Conservation (phyloP, 495 filamentous ascomycete species). For the Chlorociboria aeruginascens region DNA sequence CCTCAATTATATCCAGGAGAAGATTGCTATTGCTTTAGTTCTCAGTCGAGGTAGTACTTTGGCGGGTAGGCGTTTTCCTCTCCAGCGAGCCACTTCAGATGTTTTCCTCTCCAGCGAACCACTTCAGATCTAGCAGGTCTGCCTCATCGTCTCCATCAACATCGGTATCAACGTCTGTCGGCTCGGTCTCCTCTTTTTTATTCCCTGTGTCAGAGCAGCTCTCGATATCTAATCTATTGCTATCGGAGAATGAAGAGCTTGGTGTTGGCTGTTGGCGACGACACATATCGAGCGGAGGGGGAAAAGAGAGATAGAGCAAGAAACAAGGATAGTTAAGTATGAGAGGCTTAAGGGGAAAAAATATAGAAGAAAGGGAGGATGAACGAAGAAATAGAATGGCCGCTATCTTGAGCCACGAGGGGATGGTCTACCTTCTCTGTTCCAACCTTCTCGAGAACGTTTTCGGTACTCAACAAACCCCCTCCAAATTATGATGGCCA, state of each 20-base stretch:
- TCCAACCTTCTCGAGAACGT: too few relatives aligned
- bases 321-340: constrained; percentile 9
- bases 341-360: constrained; percentile 10
- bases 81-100: background rate
- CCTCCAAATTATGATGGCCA: too few relatives aligned
- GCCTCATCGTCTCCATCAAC: constrained; percentile 5
- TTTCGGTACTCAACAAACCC: too few relatives aligned
- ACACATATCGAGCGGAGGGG: background rate
- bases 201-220: constrained; percentile 10
- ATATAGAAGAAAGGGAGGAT: constrained; percentile 8
- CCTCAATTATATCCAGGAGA: constrained; percentile 19
- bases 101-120: constrained; percentile 14
- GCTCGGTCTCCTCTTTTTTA: constrained; percentile 7
- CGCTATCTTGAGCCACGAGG: constrained; percentile 11
- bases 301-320: background rate
- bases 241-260: constrained; percentile 3
- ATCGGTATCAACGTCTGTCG: constrained; percentile 6
- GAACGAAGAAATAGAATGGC: constrained; percentile 8
- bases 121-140: constrained; percentile 9
- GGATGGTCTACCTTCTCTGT: too few relatives aligned
- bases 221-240: constrained; percentile 9
- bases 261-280: constrained; percentile 5
- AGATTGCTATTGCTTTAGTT: constrained; percentile 24
- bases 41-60: constrained; percentile 28
- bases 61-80: constrained; percentile 23